Percentiles rank a stretch among this genome's conserved stretches.
phyloP scores from a whole-genome alignment of 768 basidiomycete genomes.

The Suillus placidus region DNA sequence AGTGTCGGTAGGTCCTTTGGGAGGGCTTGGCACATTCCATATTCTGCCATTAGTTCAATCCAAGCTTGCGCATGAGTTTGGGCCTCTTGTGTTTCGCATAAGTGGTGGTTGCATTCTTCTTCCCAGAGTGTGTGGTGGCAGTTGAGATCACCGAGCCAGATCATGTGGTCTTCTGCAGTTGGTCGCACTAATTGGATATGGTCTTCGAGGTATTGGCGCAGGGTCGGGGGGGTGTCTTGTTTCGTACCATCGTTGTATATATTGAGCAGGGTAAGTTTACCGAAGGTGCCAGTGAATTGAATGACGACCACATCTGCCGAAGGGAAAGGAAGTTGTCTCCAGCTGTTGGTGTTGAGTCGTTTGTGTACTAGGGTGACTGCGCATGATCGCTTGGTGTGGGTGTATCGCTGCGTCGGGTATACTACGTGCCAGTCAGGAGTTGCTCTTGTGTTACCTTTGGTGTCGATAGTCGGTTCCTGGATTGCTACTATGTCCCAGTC shows the following conservation, averaged over 20 bases:
- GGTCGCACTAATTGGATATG: neutral
- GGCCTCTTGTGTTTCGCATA: constrained; percentile 20
- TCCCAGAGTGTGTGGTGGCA: constrained; percentile 38
- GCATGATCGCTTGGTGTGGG: neutral
- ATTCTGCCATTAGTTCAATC: constrained; percentile 21
- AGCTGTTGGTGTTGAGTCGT: constrained; percentile 21
- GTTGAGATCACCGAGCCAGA: constrained; percentile 36
- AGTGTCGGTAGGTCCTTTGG: constrained; percentile 33
- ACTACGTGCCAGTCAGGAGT: neutral
- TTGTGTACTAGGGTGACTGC: constrained; percentile 25
- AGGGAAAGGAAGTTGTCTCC: constrained; percentile 25
- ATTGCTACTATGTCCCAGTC: constrained; percentile 12
- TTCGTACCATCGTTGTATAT: constrained; percentile 17
- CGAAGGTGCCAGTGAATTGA: constrained; percentile 3
- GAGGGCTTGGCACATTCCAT: constrained; percentile 33
- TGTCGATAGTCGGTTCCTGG: constrained; percentile 4
- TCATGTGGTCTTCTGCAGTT: constrained; percentile 14
- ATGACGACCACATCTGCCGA: constrained; percentile 26
- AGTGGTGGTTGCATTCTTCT: constrained; percentile 18
- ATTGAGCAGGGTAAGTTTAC: constrained; percentile 18
- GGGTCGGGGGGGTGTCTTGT: neutral
- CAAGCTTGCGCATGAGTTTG: constrained; percentile 14
- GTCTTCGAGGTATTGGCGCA: neutral
- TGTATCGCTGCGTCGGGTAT: neutral
- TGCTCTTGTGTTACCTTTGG: constrained; percentile 3